phyloP scores from a whole-genome alignment of 192 early-diverging fungal species.

The Pilobolus umbonatus region DNA sequence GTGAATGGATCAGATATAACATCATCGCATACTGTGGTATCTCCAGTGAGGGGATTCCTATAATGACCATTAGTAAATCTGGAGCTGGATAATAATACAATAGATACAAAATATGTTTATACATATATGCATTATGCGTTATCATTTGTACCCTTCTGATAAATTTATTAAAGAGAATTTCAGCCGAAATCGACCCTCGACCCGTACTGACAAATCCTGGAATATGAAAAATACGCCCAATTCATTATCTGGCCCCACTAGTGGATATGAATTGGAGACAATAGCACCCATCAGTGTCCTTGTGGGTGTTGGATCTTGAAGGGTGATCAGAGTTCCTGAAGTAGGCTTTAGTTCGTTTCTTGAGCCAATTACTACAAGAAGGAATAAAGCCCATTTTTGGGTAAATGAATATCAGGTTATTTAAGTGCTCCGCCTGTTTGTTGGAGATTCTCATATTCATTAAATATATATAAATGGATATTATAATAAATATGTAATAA shows the following conservation, averaged over 20 bases:
- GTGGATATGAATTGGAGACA: slow-evolving; percentile 15
- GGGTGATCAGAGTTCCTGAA: slow-evolving; percentile 2
- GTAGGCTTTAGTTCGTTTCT: background rate
- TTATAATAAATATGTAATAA: too few relatives aligned
- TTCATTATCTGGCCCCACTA: slow-evolving; percentile 3
- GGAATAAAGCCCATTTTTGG: background rate
- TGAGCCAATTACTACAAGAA: background rate
- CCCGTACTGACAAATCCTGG: slow-evolving; percentile 72
- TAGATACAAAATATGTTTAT: background rate
- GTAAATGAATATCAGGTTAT: too few relatives aligned
- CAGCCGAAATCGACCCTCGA: slow-evolving; percentile 65
- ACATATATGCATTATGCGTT: background rate
- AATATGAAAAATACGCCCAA: slow-evolving; percentile 68
- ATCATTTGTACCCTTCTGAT: slow-evolving; percentile 27
- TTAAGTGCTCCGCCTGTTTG: too few relatives aligned
- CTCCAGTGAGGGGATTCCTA: slow-evolving; percentile 20
- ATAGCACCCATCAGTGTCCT: slow-evolving; percentile 18
- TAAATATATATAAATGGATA: too few relatives aligned
- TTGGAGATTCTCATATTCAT: too few relatives aligned
- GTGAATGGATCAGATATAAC: slow-evolving; percentile 25
- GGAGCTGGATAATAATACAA: too few relatives aligned
- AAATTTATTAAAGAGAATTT: slow-evolving; percentile 64
- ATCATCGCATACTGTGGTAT: slow-evolving; percentile 15
- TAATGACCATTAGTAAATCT: background rate
- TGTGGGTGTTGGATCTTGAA: slow-evolving; percentile 19